Evolutionary conservation across 2,329 filamentous ascomycete genomes (phyloP).

Genomic region (Westerdykella aurantiaca): DNA sequence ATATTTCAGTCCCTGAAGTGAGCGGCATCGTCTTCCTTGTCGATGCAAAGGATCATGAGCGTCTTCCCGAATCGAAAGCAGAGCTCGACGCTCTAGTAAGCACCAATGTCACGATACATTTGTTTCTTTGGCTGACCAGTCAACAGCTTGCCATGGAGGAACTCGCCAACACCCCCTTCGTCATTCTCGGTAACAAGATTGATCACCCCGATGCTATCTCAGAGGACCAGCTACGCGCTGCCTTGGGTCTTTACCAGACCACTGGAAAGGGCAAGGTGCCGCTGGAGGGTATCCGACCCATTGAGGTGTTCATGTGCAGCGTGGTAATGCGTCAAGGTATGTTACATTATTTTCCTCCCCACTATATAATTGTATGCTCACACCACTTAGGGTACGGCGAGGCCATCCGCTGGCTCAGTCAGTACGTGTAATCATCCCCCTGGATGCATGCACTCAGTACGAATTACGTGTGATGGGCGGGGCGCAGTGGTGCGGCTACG

Average conservation of each 20-base stretch:
- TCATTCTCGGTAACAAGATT: conserved; percentile 98
- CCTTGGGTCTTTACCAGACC: conserved; percentile 81
- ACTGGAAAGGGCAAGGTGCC: conserved; percentile 37
- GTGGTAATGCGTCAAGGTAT: conserved; percentile 88
- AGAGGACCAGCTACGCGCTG: conserved; percentile 89
- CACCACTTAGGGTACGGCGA: conserved; percentile 31
- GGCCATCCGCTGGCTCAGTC: conserved; percentile 40
- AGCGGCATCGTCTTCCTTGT: conserved; percentile 92
- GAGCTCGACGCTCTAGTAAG: conserved; percentile 74
- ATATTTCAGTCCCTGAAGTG: conserved; percentile 30
- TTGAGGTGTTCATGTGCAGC: conserved; percentile 97
- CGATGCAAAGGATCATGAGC: conserved; percentile 94
- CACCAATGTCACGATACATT: neutral
- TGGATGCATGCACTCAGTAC: neutral
- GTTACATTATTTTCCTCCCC: conserved; percentile 34
- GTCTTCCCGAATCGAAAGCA: conserved; percentile 88
- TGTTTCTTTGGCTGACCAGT: neutral
- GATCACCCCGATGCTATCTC: conserved; percentile 93
- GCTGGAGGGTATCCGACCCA: conserved; percentile 43
- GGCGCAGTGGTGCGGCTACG: conserved; percentile 1
- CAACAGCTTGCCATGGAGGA: conserved; percentile 87
- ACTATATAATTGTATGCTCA: conserved; percentile 1
- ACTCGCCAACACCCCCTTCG: conserved; percentile 88
- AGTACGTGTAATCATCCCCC: conserved; percentile 30
- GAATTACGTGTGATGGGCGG: neutral